Conservation (phyloP, 2,329 filamentous ascomycete species). For the Cryphonectria nitschkei region DNA sequence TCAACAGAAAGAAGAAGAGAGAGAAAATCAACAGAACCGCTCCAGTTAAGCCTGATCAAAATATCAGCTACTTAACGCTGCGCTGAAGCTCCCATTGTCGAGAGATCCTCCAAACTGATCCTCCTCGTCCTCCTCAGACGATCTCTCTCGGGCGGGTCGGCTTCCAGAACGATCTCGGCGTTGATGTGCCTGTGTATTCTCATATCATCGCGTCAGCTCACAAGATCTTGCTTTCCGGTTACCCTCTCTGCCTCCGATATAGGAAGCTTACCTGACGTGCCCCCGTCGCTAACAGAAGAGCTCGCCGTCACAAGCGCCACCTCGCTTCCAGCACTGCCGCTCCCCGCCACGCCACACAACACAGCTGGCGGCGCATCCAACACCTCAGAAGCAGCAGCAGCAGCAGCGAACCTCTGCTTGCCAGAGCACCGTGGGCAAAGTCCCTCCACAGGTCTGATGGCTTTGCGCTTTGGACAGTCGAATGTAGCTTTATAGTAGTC, state of each 20-base stretch:
- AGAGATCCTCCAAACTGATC: background rate
- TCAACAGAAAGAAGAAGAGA: background rate
- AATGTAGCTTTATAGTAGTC: slow-evolving; percentile 15
- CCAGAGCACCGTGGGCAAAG: slow-evolving; percentile 15
- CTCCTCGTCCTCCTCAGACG: background rate
- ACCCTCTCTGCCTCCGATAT: too few species aligned
- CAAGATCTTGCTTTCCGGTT: background rate
- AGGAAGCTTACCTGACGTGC: background rate
- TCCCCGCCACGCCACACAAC: background rate
- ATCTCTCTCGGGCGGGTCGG: slow-evolving; percentile 17
- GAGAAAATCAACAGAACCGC: background rate
- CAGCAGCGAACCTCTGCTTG: background rate
- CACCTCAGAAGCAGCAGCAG: background rate
- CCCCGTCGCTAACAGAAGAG: slow-evolving; percentile 2
- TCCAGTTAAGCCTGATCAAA: background rate
- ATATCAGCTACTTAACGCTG: background rate
- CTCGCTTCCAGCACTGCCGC: slow-evolving; percentile 11
- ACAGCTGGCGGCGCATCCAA: background rate
- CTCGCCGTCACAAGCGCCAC: slow-evolving; percentile 3
- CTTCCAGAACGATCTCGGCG: slow-evolving; percentile 25
- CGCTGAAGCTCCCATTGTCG: background rate
- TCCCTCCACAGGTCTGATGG: slow-evolving; percentile 17
- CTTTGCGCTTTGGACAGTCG: slow-evolving; percentile 24
- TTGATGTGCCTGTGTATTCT: slow-evolving; percentile 9
- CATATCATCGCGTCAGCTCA: background rate